Conservation (phyloP, 2,329 filamentous ascomycete genomes). For the Grosmannia serpens region DNA sequence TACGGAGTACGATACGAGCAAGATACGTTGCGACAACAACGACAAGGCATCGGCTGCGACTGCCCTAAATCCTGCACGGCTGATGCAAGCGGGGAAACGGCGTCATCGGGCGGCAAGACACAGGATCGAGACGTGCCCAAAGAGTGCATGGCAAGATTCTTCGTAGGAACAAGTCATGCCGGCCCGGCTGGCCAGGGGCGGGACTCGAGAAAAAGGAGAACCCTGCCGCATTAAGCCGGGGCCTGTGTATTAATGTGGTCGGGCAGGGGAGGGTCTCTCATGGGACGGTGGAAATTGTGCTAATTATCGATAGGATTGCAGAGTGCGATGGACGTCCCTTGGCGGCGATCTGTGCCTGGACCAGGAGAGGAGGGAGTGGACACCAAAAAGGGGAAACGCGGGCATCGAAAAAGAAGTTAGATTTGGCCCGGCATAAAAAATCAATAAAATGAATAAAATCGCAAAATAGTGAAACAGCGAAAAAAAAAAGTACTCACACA, state of each 20-base stretch:
- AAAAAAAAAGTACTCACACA: not conserved
- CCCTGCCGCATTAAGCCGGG: not conserved
- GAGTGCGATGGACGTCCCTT: not conserved
- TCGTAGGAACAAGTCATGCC: not conserved
- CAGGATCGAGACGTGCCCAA: not conserved
- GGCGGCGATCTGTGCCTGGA: not conserved
- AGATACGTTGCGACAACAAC: no score
- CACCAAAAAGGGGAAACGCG: not conserved
- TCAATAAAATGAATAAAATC: not conserved
- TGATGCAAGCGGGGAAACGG: not conserved
- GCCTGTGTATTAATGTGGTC: not conserved
- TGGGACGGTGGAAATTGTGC: not conserved
- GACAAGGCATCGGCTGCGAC: not conserved
- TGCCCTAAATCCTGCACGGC: not conserved
- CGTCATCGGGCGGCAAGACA: not conserved
- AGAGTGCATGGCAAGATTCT: not conserved
- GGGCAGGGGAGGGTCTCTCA: not conserved
- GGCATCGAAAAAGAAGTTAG: not conserved
- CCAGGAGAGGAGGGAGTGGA: not conserved
- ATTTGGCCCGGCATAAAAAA: not conserved
- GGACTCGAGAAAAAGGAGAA: not conserved
- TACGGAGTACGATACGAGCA: no score
- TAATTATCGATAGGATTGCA: not conserved
- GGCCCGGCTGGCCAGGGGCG: not conserved
- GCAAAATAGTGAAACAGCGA: not conserved